Percentiles rank a stretch among this genome's conserved stretches.
phyloP scores from a whole-genome alignment of 345 rosid genomes.

The Ceriops zippeliana region DNA sequence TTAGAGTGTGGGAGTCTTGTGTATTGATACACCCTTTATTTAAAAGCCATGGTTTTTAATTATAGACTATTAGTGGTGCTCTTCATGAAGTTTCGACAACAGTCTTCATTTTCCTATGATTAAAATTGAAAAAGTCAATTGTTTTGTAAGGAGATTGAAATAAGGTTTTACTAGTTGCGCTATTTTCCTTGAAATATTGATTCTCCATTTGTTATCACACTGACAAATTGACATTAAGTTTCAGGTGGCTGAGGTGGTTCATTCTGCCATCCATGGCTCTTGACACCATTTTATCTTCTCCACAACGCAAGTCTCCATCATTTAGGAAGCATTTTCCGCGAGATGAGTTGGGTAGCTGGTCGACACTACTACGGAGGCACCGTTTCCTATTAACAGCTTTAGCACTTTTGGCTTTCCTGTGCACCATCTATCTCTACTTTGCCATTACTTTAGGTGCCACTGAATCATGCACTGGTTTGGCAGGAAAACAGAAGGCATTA shows the following conservation, averaged over 20 bases:
- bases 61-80: too few relatives aligned
- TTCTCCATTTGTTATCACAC: neutral
- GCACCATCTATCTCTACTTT: conserved; percentile 87
- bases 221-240: neutral
- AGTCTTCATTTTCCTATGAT: too few relatives aligned
- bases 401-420: conserved; percentile 66
- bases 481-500: conserved; percentile 50
- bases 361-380: conserved; percentile 66
- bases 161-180: neutral
- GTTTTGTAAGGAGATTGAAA: too few relatives aligned
- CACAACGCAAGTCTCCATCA: conserved; percentile 61
- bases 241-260: conserved; percentile 13
- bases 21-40: too few relatives aligned
- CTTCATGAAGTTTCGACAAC: too few relatives aligned
- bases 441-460: conserved; percentile 72
- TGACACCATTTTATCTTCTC: conserved; percentile 66
- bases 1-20: too few relatives aligned
- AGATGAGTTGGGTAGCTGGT: conserved; percentile 83
- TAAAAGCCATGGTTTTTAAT: too few relatives aligned
- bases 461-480: conserved; percentile 64
- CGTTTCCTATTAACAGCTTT: conserved; percentile 83
- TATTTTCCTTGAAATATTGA: neutral
- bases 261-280: conserved; percentile 50
- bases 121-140: too few relatives aligned
- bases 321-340: conserved; percentile 55